Evolutionary conservation across 2,329 filamentous ascomycete genomes (phyloP).

Genomic region (Verticillium zaregamsianum): DNA sequence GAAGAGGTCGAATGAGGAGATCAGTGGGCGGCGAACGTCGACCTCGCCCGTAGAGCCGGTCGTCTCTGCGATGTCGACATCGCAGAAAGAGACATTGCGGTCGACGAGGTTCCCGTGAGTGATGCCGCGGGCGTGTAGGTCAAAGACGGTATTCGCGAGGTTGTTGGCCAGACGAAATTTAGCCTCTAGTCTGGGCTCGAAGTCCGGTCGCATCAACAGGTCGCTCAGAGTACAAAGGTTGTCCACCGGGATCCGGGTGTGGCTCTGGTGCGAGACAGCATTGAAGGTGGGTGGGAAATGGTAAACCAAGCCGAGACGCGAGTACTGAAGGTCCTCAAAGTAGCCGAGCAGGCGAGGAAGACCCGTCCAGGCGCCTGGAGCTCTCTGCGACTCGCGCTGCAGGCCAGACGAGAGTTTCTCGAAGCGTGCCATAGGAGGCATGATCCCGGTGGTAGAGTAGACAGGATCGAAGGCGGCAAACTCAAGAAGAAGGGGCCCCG

Average conservation of each 20-base stretch:
- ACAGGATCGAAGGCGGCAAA: constrained; percentile 63
- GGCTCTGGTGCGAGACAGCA: constrained; percentile 48
- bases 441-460: constrained; percentile 58
- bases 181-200: constrained; percentile 66
- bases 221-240: constrained; percentile 51
- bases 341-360: constrained; percentile 61
- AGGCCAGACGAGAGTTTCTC: constrained; percentile 58
- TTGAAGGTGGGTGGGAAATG: constrained; percentile 65
- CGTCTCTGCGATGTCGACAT: constrained; percentile 35
- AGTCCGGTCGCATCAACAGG: constrained; percentile 45
- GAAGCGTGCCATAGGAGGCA: constrained; percentile 60
- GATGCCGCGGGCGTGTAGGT: constrained; percentile 65
- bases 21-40: constrained; percentile 63
- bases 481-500: constrained; percentile 62
- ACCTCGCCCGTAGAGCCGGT: constrained; percentile 39
- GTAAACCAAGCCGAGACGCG: constrained; percentile 71
- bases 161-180: constrained; percentile 74
- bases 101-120: constrained; percentile 67
- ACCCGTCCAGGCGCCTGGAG: constrained; percentile 55
- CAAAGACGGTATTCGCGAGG: constrained; percentile 67
- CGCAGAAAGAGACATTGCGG: constrained; percentile 64
- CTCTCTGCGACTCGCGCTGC: constrained; percentile 47
- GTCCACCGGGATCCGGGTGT: constrained; percentile 45
- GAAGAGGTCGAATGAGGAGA: constrained; percentile 74
- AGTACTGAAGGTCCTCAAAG: constrained; percentile 68